These are phyloP conservation scores for Aspergillus puulaauensis DNA, from an alignment of 2,329 filamentous ascomycete genomes.

Conservation along the genomic window DNA sequence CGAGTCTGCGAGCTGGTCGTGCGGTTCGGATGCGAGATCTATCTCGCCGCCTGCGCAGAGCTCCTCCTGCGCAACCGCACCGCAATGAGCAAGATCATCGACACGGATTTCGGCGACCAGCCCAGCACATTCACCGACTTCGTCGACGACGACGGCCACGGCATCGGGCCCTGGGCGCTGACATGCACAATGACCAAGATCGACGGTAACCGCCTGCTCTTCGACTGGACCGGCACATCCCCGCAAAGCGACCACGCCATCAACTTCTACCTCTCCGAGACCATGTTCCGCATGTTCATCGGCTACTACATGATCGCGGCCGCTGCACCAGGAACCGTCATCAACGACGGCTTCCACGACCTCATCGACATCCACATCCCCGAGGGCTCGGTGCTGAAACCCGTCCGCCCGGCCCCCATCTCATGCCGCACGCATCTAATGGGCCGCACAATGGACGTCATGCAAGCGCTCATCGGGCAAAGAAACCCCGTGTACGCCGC, in stretches of 20 bases:
- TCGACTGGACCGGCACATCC: constrained; percentile 52
- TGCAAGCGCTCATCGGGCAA: constrained; percentile 52
- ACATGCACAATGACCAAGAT: constrained; percentile 49
- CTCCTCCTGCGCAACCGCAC: constrained; percentile 46
- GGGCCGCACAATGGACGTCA: constrained; percentile 50
- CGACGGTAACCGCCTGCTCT: constrained; percentile 42
- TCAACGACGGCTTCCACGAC: constrained; percentile 54
- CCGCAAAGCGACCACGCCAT: constrained; percentile 48
- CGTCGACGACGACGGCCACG: constrained; percentile 51
- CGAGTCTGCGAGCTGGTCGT: constrained; percentile 48
- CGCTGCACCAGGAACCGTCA: constrained; percentile 48
- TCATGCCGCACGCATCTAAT: constrained; percentile 51
- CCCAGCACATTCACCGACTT: constrained; percentile 50
- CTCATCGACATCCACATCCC: constrained; percentile 50
- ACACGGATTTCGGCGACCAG: constrained; percentile 45
- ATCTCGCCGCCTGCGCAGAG: constrained; percentile 47
- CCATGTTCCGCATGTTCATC: constrained; percentile 55
- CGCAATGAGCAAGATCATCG: constrained; percentile 48
- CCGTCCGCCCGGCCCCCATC: constrained; percentile 48
- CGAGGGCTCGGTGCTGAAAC: constrained; percentile 46
- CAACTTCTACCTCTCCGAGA: constrained; percentile 51
- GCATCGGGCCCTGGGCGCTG: constrained; percentile 47
- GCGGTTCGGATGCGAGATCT: constrained; percentile 47
- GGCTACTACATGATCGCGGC: constrained; percentile 50
- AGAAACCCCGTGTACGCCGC: constrained; percentile 47